Conservation (phyloP, 495 filamentous ascomycete genomes). For the Aspergillus baeticus region DNA sequence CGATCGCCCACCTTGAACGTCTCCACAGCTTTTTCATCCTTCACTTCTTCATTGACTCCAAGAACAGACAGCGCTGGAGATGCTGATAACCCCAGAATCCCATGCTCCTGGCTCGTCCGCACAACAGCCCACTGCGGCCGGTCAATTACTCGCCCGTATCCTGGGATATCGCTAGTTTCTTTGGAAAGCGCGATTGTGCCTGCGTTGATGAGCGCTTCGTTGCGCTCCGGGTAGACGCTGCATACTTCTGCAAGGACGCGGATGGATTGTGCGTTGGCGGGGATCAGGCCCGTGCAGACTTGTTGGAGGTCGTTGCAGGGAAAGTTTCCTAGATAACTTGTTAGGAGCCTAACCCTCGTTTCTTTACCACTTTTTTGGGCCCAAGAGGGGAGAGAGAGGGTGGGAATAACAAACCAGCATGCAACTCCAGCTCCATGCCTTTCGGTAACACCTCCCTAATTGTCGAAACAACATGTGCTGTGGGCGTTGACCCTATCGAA, state of each 20-base stretch:
- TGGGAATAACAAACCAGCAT: slow-evolving; percentile 22
- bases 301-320: slow-evolving; percentile 27
- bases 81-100: slow-evolving; percentile 42
- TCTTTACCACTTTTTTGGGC: not conserved
- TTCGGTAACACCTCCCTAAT: slow-evolving; percentile 21
- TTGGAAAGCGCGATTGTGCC: slow-evolving; percentile 21
- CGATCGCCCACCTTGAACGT: slow-evolving; percentile 28
- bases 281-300: slow-evolving; percentile 20
- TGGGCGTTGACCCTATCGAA: slow-evolving; percentile 35
- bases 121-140: slow-evolving; percentile 58
- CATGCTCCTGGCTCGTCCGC: slow-evolving; percentile 66
- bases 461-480: slow-evolving; percentile 31
- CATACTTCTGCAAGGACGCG: slow-evolving; percentile 21
- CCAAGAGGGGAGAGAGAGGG: not conserved
- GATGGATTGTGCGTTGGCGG: slow-evolving; percentile 12
- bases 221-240: slow-evolving; percentile 27
- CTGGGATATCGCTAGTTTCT: slow-evolving; percentile 14
- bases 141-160: slow-evolving; percentile 8
- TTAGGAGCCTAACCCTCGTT: too few species aligned
- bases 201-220: slow-evolving; percentile 26
- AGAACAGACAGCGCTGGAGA: not conserved
- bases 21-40: slow-evolving; percentile 15
- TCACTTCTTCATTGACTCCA: not conserved
- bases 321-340: slow-evolving; percentile 27
- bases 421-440: slow-evolving; percentile 29